These are phyloP conservation scores for Triadica sebifera DNA, from an alignment of 345 rosid genomes.

Conservation along the genomic window DNA sequence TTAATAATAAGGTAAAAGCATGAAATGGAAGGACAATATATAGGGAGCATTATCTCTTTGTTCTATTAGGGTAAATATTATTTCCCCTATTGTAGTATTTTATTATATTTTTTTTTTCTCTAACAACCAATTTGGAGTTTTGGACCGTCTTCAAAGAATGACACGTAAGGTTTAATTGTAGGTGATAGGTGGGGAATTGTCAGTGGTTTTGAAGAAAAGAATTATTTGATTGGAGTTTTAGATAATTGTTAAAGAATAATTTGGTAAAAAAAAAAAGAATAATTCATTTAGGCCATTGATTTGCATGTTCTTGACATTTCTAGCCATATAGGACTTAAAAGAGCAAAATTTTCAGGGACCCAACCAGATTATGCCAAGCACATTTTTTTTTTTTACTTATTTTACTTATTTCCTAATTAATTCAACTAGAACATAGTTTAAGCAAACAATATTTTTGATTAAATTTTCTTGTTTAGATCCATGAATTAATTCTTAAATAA, in stretches of 20 bases:
- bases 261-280: no score
- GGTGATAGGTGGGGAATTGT: background rate
- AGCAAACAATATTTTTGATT: no score
- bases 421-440: no score
- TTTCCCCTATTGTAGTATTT: background rate
- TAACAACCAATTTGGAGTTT: background rate
- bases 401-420: no score
- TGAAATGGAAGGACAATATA: background rate
- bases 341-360: no score
- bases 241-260: background rate
- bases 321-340: no score
- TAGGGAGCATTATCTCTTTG: conserved; percentile 7
- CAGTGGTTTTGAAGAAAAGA: background rate
- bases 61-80: background rate
- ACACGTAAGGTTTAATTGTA: background rate
- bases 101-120: background rate
- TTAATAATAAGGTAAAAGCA: background rate
- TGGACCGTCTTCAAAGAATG: background rate
- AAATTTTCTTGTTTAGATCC: no score
- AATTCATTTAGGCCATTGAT: no score
- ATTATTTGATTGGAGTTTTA: conserved; percentile 9
- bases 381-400: no score
- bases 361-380: no score
- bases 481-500: no score
- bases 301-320: no score